Conservation (phyloP, 345 rosid genomes). For the Salix exigua region DNA sequence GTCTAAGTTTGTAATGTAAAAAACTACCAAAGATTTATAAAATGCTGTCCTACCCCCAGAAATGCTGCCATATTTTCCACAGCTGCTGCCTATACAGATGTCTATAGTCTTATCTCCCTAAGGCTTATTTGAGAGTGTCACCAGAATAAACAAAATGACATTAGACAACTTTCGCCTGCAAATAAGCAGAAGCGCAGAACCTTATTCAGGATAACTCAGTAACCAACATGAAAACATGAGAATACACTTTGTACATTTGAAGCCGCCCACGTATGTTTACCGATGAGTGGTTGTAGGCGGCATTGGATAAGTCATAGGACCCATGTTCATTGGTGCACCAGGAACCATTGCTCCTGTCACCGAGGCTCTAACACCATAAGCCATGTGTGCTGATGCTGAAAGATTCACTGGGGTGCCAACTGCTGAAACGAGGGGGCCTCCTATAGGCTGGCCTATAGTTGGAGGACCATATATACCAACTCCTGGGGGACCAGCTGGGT, state of each 20-base stretch:
- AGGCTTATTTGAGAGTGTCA: slow-evolving; percentile 32
- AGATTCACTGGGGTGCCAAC: slow-evolving; percentile 93
- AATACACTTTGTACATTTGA: slow-evolving; percentile 49
- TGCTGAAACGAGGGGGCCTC: slow-evolving; percentile 76
- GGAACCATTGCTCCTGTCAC: slow-evolving; percentile 44
- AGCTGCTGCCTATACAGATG: slow-evolving; percentile 38
- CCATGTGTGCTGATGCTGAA: slow-evolving; percentile 62
- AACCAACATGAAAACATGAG: slow-evolving; percentile 17
- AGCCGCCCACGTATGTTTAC: slow-evolving; percentile 43
- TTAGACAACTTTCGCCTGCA: slow-evolving; percentile 28
- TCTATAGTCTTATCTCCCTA: slow-evolving; percentile 25
- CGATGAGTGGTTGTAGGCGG: slow-evolving; percentile 71
- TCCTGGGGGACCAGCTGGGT: slow-evolving; percentile 40
- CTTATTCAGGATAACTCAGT: slow-evolving; percentile 30
- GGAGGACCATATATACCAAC: slow-evolving; percentile 61
- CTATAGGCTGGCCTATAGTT: slow-evolving; percentile 75
- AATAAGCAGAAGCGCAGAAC: slow-evolving; percentile 19
- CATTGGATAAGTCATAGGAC: slow-evolving; percentile 66
- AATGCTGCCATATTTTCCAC: slow-evolving; percentile 24
- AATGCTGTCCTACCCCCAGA: slow-evolving; percentile 24
- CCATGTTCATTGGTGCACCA: slow-evolving; percentile 74
- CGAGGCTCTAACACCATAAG: slow-evolving; percentile 70
- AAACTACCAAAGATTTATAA: slow-evolving; percentile 1
- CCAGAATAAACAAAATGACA: slow-evolving; percentile 25
- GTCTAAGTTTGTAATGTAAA: slow-evolving; percentile 17